phyloP scores from a whole-genome alignment of 805 yeast genomes.

The Candida yuanshanica region DNA sequence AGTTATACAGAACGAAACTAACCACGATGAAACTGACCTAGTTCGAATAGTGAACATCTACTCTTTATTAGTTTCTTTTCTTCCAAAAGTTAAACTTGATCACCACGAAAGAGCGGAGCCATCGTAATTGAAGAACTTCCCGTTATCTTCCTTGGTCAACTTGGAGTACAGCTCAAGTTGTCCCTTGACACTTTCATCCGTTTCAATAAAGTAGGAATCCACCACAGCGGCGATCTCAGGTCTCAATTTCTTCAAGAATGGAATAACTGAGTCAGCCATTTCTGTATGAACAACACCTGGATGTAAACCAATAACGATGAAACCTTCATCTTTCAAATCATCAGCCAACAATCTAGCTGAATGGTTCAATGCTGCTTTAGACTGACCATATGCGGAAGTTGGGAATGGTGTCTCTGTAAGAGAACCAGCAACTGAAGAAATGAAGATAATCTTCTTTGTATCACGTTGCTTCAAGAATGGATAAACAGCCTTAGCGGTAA shows the following conservation, averaged over 20 bases:
- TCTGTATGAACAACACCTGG: slow-evolving; percentile 37
- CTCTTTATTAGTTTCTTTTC: too few species aligned
- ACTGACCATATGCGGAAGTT: slow-evolving; percentile 28
- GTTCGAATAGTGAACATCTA: too few species aligned
- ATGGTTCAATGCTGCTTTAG: slow-evolving; percentile 34
- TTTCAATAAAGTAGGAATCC: slow-evolving; percentile 10
- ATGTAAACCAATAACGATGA: slow-evolving; percentile 27
- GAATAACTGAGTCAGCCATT: slow-evolving; percentile 16
- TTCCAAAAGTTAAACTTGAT: too few species aligned
- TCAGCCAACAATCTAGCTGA: slow-evolving; percentile 20
- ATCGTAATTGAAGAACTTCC: slow-evolving; percentile 22
- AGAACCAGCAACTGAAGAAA: slow-evolving; percentile 9
- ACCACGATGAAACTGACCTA: too few species aligned
- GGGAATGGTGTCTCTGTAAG: slow-evolving; percentile 1
- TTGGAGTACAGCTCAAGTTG: slow-evolving; percentile 18
- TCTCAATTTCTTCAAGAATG: not conserved
- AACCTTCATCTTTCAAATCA: slow-evolving; percentile 24
- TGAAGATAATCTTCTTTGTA: slow-evolving; percentile 19
- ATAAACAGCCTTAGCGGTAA: slow-evolving; percentile 3
- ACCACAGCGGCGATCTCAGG: not conserved
- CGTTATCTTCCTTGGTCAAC: slow-evolving; percentile 21
- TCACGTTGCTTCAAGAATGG: slow-evolving; percentile 6
- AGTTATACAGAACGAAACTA: too few species aligned
- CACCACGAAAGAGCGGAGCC: too few species aligned
- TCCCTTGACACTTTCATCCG: slow-evolving; percentile 22